Evolutionary conservation across 2,329 filamentous ascomycete genomes (phyloP).

Genomic region (Stagonosporopsis vannaccii): DNA sequence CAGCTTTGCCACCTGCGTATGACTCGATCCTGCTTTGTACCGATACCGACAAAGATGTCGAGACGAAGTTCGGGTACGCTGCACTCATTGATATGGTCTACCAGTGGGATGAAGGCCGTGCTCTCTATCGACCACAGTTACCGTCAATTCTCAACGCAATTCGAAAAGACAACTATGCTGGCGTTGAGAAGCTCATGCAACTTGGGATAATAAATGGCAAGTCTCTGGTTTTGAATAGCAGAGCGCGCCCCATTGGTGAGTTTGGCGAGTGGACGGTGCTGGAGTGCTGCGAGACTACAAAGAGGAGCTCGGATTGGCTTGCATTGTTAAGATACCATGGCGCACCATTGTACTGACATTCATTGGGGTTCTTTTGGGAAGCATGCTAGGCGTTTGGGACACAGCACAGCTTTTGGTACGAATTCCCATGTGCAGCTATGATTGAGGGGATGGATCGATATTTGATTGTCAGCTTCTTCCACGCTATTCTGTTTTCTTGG

Average conservation of each 20-base stretch:
- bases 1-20: slow-evolving; percentile 25
- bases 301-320: slow-evolving; percentile 28
- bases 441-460: background rate
- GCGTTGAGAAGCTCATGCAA: slow-evolving; percentile 24
- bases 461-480: no score
- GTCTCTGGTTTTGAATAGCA: slow-evolving; percentile 27
- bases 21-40: slow-evolving; percentile 22
- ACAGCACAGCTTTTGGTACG: background rate
- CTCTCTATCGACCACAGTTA: slow-evolving; percentile 23
- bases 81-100: slow-evolving; percentile 25
- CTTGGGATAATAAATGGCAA: slow-evolving; percentile 22
- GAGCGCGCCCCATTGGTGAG: slow-evolving; percentile 25
- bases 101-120: slow-evolving; percentile 25
- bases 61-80: slow-evolving; percentile 16
- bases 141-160: slow-evolving; percentile 28
- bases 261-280: slow-evolving; percentile 25
- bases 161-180: slow-evolving; percentile 26
- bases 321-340: slow-evolving; percentile 28
- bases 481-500: no score
- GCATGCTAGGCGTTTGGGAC: background rate
- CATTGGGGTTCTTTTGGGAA: background rate
- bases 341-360: slow-evolving; percentile 19
- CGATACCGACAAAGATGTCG: slow-evolving; percentile 10
- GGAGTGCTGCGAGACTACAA: slow-evolving; percentile 29
- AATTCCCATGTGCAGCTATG: background rate